Base-by-base conservation (phyloP, 164 flowering plant genomes). In the Berberis thunbergii region DNA sequence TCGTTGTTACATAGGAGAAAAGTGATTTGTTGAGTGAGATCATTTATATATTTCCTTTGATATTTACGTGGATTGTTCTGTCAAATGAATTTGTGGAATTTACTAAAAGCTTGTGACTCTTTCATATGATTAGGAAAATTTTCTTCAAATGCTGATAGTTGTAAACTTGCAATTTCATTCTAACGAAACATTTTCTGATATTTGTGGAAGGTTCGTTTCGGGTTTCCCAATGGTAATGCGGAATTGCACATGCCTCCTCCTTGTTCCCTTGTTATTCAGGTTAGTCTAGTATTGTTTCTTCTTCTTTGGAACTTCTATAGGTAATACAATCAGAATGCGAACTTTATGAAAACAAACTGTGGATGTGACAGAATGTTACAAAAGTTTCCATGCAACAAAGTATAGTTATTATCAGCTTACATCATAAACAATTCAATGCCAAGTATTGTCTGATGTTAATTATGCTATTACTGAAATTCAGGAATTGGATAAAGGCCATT, bases 251-350 rank as follows among this genome's bases (percentile, higher is more conserved):
- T 91, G 96, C 95, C 98, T 3, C 92, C 95, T 65, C 86, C 89
- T 52, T 91, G 76, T 69, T 91, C 96, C 63, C 80, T 89, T 75
- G 91, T 89, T 10, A 87, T 91, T 73, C 96, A 91, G 95, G 98
- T 91, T 9, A 67, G 74, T 49, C 40, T 67, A 63, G 43, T 44
- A 43, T 41, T 7, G 48, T 13, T 69, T 56, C 1, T 45, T 54
- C 41, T 45, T 11, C 40, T 49, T 41, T 7, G n/a, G 38, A 57
- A 11, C 4, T 52, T 52, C n/a, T 3, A 10, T 7, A 5, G 3
- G 54, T 12, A 52, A 6, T 6, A 48, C 10, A 6, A 48, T 7
- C 4, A n/a, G 41, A 9, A 53, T 4, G 10, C 26, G 26, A 26
- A 26, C 26, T 26, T 26, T 26, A 26, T 26, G 26, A 26, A 26